Evolutionary conservation across 2,329 filamentous ascomycete species (phyloP).

Genomic region (Cordyceps fumosorosea): DNA sequence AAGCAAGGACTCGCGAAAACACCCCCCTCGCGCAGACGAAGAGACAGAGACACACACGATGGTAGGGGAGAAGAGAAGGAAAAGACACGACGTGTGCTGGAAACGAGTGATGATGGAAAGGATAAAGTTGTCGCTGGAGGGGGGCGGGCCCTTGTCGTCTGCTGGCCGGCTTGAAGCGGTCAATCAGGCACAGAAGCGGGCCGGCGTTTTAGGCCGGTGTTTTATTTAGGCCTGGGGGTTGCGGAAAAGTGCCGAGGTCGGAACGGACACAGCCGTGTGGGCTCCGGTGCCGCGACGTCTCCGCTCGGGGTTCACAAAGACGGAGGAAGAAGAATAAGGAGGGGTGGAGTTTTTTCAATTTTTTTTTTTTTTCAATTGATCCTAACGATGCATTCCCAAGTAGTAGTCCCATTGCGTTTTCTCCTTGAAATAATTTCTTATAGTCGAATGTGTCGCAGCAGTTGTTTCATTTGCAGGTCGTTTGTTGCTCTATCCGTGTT

Average conservation of each 20-base stretch:
- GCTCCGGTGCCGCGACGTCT: not conserved
- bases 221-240: not conserved
- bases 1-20: not conserved
- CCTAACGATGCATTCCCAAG: no score
- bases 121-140: not conserved
- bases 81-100: not conserved
- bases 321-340: not conserved
- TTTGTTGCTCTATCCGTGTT: no score
- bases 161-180: not conserved
- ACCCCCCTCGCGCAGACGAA: not conserved
- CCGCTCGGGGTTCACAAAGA: not conserved
- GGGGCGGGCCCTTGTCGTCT: not conserved
- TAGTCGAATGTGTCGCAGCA: no score
- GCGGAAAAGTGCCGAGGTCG: not conserved
- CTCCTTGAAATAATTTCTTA: no score
- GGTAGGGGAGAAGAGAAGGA: not conserved
- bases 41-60: not conserved
- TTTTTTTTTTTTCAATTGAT: no score
- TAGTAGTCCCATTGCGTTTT: no score
- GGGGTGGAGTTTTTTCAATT: not conserved
- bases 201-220: not conserved
- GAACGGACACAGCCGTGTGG: not conserved
- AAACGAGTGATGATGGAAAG: no score
- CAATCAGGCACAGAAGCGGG: not conserved
- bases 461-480: no score